Evolutionary conservation across 139 green algal species (phyloP), one percentile per base, ranked within the genome.

Genomic region (Closterium sp.): DNA sequence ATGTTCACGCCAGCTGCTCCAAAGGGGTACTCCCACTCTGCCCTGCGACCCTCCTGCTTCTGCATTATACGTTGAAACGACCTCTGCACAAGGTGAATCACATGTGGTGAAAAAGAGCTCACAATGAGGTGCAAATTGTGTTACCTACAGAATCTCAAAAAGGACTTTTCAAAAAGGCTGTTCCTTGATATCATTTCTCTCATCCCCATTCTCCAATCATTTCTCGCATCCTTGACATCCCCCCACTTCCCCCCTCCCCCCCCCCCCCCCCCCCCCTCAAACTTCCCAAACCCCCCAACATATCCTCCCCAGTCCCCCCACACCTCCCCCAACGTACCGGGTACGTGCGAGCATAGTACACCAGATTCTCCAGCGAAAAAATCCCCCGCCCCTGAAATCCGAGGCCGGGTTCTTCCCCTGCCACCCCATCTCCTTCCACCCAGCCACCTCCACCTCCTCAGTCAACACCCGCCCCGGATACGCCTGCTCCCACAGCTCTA

Each of bases 1-100:
- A 98, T 70, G 92, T 98, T 99, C n/a, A 99, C 91, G 0, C 97
- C 97, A 9, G 96, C 97, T 28, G 96, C 97, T 11, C 96, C 97
- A 95, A 98, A 99, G 1, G 97, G 97, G 94, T 99, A 99, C 94
- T 99, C 97, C 94, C 95, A 97, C 45, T 96, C 91, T 28, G 94
- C 88, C 7, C 95, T 92, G 27, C 30, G 30, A 10, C 97, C 97
- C 42, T 96, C 86, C 9, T 31, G 92, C 94, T 99, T 98, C 32
- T 94, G 42, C 94, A 97, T 89, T 38, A 98, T 93, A n/a, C 73
- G 13, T 28, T 87, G 9, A 89, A 97, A 97, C 17, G 84, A 30
- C n/a, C 86, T 28, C 17, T 95, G 92, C 31, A 50, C n/a, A n/a
- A n/a, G n/a, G n/a, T n/a, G n/a, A n/a, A n/a, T n/a, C n/a, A n/a